phyloP scores from a whole-genome alignment of 225 moss, liverwort and hornwort genomes.

The Physcomitrellopsis africana region DNA sequence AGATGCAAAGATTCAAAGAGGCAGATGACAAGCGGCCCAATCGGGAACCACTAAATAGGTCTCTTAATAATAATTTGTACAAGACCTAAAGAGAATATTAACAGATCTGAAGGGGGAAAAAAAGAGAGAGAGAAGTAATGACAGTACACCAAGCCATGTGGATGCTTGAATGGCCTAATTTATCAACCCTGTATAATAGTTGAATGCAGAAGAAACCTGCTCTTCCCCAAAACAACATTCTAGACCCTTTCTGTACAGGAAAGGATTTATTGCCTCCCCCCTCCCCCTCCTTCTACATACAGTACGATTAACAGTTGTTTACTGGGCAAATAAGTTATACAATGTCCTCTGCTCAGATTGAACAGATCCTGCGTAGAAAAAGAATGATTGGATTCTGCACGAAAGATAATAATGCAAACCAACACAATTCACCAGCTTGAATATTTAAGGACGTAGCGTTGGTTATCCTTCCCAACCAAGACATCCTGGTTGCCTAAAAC shows the following conservation, averaged over 20 bases:
- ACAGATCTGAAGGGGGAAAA: conserved; percentile 29
- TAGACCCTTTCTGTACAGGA: conserved; percentile 24
- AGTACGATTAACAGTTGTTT: conserved; percentile 20
- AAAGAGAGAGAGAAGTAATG: conserved; percentile 10
- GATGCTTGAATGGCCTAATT: conserved; percentile 43
- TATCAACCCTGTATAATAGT: conserved; percentile 41
- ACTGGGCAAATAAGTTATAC: conserved; percentile 39
- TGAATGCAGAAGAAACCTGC: conserved; percentile 36
- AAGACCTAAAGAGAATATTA: conserved; percentile 36
- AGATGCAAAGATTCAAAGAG: conserved; percentile 6
- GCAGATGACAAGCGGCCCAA: conserved; percentile 13
- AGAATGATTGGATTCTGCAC: conserved; percentile 57
- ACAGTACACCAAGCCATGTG: conserved; percentile 42
- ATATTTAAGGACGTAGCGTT: conserved; percentile 27
- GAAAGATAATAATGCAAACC: conserved; percentile 32
- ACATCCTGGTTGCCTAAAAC: conserved; percentile 30
- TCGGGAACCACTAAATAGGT: conserved; percentile 33
- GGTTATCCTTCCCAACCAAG: conserved; percentile 33
- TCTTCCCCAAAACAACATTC: conserved; percentile 37
- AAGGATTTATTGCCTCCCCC: conserved; percentile 17
- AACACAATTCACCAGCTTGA: conserved; percentile 38
- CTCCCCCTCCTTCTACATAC: conserved; percentile 4
- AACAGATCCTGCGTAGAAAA: conserved; percentile 36
- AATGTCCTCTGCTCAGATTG: conserved; percentile 33
- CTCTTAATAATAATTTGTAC: conserved; percentile 44